Conservation (phyloP, 1,284 basidiomycete species). For the Trichosporon sp. region DNA sequence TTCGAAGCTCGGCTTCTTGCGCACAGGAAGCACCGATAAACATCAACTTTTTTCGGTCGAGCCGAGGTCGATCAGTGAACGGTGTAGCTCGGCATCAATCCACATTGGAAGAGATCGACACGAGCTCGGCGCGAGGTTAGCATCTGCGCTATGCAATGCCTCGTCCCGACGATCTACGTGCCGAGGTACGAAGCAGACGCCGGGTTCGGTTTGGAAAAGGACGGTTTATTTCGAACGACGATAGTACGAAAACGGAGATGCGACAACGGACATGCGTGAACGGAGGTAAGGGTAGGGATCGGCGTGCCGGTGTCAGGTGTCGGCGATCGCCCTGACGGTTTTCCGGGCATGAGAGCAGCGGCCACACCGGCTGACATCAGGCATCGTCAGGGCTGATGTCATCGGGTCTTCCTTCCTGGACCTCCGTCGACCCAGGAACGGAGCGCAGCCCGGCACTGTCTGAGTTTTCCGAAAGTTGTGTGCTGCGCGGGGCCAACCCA, state of each 20-base stretch:
- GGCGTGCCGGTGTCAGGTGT: conserved; percentile 1
- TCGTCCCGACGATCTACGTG: conserved; percentile 7
- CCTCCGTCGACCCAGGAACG: background rate
- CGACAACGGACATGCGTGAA: background rate
- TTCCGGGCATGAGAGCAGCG: background rate
- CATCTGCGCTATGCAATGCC: background rate
- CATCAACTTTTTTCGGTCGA: background rate
- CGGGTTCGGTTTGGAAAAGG: background rate
- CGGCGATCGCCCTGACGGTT: background rate
- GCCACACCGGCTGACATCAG: background rate
- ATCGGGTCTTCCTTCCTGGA: background rate
- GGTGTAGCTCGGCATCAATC: background rate
- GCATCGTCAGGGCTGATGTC: background rate
- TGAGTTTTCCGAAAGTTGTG: background rate
- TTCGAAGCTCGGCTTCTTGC: background rate
- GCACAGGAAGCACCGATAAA: background rate
- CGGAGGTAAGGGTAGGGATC: conserved; percentile 12
- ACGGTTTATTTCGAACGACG: background rate
- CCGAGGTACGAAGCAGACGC: background rate
- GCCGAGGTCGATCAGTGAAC: background rate
- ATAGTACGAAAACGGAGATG: background rate
- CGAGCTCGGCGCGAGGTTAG: conserved; percentile 5
- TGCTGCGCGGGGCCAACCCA: background rate
- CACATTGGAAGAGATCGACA: background rate
- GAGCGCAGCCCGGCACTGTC: background rate